Base-by-base conservation (phyloP, 2,329 filamentous ascomycete species). In the Dothistroma pini region DNA sequence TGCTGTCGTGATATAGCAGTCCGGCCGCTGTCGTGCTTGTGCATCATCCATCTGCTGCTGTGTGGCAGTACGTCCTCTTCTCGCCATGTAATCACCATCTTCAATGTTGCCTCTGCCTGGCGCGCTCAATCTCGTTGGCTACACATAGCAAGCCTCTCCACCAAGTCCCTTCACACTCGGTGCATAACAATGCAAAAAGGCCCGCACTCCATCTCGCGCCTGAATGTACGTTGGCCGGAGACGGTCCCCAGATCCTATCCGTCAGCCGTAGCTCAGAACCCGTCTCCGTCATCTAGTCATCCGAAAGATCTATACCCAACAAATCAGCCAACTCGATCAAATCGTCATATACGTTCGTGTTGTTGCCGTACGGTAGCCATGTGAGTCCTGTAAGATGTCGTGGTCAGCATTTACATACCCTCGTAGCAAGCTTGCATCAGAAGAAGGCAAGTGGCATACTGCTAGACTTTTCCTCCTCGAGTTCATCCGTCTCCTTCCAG, bases 401-500 rank as follows among this genome's bases (percentile, higher is more conserved):
- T 44, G 8, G 53, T 56, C 58, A 60, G 53, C 51, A 53, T 34
- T 32, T 29, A 35, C n/a, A 31, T 52, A 51, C 16, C 53, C 19
- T 34, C 51, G 12, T 31, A 22, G 21, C 4, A 19, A 29, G 41
- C 14, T 19, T 19, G 41, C 11, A 38, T 66, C 60, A 66, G 31
- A 66, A 66, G 41, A 56, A 70, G 12, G 66, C 62, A 51, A 68
- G 19, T 7, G 67, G 69, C 63, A 58, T 67, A 63, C 64, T 66
- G 49, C 59, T 59, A 49, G 55, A 61, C 60, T 68, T 69, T 55
- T 71, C 71, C 29, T 71, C 72, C 22, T 71, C 68, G 41, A 76
- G 70, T 16, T 76, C 74, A 66, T 89, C 85, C 49, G 80, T 83
- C 11, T 87, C 78, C 75, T 93, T 93, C 89, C 89, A 93, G 69